Evolutionary conservation across 2,329 filamentous ascomycete species (phyloP), one percentile per base, ranked within the genome.

Genomic region (Cladophialophora exuberans): DNA sequence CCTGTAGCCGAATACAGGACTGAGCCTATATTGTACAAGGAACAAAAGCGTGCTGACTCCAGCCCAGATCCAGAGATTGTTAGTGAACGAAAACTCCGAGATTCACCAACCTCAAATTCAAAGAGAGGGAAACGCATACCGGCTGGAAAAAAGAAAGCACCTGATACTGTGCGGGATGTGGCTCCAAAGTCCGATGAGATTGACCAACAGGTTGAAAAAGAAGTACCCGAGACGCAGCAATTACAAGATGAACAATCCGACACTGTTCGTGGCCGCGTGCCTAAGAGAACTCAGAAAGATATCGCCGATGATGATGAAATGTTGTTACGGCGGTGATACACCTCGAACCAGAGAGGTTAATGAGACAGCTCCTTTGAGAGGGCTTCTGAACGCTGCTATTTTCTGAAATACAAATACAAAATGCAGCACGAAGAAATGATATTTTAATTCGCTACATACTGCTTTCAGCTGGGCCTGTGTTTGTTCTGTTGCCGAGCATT

Each of bases 51-150:
- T 11, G 13, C 15, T 28, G 1, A 17, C 22, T 9, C 35, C 4
- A 49, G 46, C 36, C 46, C 33, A 28, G 46, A 49, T 20, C 23
- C 46, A 20, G 35, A 49, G 26, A 18, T 41, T 25, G 26, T 49
- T 20, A 26, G n/a, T 11, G 46, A 39, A 28, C 35, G 35, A 23
- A 28, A 41, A 20, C 15, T 23, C 22, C 15, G 10, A 9, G 10
- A 11, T 17, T 28, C 6, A 30, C 33, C 38, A 11, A 22, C n/a
- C n/a, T 3, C 33, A 15, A 7, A 11, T n/a, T n/a, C 17, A 15
- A n/a, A 11, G 15, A 49, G 39, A n/a, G 33, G 46, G 17, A 49
- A 49, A 25, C 23, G 33, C 2, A 11, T 22, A 7, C 11, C 46
- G 23, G 22, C 17, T 9, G 17, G 2, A 13, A 41, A 49, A 22